phyloP scores from a whole-genome alignment of 1,139 yeast genomes.

The Geotrichum australiense region DNA sequence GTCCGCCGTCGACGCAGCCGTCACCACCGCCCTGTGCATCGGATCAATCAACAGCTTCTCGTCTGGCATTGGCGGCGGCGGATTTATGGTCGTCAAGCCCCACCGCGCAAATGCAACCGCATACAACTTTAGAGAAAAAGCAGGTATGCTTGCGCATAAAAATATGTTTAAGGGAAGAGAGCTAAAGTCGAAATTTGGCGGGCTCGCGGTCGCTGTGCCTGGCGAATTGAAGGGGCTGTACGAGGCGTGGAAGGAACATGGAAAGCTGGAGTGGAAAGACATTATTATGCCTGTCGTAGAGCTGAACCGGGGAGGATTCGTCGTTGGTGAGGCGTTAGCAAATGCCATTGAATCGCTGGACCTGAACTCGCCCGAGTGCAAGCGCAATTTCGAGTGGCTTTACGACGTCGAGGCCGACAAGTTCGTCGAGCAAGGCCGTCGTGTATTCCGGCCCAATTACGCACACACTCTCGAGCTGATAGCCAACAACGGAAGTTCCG shows the following conservation, averaged over 20 bases:
- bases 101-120: slow-evolving; percentile 43
- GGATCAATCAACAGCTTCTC: slow-evolving; percentile 79
- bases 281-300: slow-evolving; percentile 68
- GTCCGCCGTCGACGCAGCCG: slow-evolving; percentile 90
- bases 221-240: slow-evolving; percentile 84
- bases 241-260: slow-evolving; percentile 51
- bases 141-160: slow-evolving; percentile 57
- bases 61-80: slow-evolving; percentile 94
- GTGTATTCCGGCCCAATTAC: slow-evolving; percentile 48
- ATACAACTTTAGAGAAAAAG: slow-evolving; percentile 84
- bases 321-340: slow-evolving; percentile 45
- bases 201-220: slow-evolving; percentile 78
- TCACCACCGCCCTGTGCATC: slow-evolving; percentile 80
- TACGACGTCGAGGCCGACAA: slow-evolving; percentile 30
- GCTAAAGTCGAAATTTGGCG: slow-evolving; percentile 63
- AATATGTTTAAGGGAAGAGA: slow-evolving; percentile 53
- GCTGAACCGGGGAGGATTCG: slow-evolving; percentile 63
- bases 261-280: slow-evolving; percentile 63
- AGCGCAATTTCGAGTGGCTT: slow-evolving; percentile 30
- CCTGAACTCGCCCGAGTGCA: slow-evolving; percentile 11
- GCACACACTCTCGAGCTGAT: slow-evolving; percentile 63
- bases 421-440: slow-evolving; percentile 49
- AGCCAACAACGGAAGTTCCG: slow-evolving; percentile 69
- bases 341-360: slow-evolving; percentile 30
- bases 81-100: slow-evolving; percentile 55